These are phyloP conservation scores for Nannizziopsis arthrosporioides DNA, from an alignment of 2,329 filamentous ascomycete genomes.

Conservation along the genomic window DNA sequence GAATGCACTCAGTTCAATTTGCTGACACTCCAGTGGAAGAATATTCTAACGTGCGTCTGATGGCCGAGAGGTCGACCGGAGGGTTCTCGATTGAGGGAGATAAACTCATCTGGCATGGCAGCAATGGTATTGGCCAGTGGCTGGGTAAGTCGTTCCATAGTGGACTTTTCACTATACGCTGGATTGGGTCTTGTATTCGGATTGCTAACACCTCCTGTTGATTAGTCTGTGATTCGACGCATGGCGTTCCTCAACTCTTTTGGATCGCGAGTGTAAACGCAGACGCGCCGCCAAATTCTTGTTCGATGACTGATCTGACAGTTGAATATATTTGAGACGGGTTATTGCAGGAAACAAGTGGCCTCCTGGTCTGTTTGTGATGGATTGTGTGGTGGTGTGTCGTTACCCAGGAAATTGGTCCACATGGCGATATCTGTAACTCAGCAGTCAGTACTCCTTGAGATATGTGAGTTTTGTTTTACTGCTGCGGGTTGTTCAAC, in stretches of 20 bases:
- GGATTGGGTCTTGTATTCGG: background rate
- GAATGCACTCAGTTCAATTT: background rate
- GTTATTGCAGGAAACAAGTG: background rate
- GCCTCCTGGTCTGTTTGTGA: background rate
- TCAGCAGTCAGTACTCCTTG: too few relatives aligned
- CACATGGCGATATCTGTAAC: too few relatives aligned
- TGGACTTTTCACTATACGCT: background rate
- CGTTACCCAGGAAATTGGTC: too few relatives aligned
- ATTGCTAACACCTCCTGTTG: slow-evolving; percentile 1
- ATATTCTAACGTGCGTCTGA: slow-evolving; percentile 29
- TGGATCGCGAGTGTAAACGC: slow-evolving; percentile 22
- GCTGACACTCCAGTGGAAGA: slow-evolving; percentile 16
- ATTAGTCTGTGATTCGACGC: slow-evolving; percentile 32
- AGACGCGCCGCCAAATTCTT: slow-evolving; percentile 22
- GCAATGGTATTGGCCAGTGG: slow-evolving; percentile 30
- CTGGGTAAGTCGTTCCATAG: slow-evolving; percentile 23
- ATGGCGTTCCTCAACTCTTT: slow-evolving; percentile 32
- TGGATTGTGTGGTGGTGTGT: background rate
- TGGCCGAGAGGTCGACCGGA: slow-evolving; percentile 22
- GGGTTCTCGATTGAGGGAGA: slow-evolving; percentile 23
- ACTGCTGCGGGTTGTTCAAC: too few relatives aligned
- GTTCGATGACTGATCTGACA: slow-evolving; percentile 25
- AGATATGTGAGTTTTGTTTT: too few relatives aligned
- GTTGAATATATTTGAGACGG: slow-evolving; percentile 18
- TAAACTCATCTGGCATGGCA: slow-evolving; percentile 20